Base-by-base conservation (phyloP, 2,329 filamentous ascomycete genomes). In the Beauveria asiatica region DNA sequence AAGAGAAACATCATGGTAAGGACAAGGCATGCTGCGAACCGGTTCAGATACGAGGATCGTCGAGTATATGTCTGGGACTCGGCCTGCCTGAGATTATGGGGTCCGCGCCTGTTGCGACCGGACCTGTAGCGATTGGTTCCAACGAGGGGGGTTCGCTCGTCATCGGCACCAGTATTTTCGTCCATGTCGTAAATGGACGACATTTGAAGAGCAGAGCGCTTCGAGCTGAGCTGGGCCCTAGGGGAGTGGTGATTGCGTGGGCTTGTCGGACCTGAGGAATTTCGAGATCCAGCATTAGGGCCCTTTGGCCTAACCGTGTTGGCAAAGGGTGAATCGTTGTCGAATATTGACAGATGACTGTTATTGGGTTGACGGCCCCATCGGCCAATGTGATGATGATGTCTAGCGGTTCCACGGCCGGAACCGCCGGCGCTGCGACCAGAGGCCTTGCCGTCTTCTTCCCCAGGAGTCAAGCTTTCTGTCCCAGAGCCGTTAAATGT, bases 121-220 rank as follows among this genome's bases (percentile, higher is more conserved):
- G 81, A 81, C 53, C 80, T 74, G 52, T 84, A 84, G 37, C 89
- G 86, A 25, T 85, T 81, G 10, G 75, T 74, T 42, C 73, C 70
- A 16, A 96, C 83, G 49, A 97, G 79, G 9, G 93, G 94, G 3
- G 92, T 94, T 50, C 88, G 85, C 75, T 97, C 94, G 70, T 95
- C 90, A 68, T 95, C 91, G 44, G 89, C 91, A 10, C 85, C 87
- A 49, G 84, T 83, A 30, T 84, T 83, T 61, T 92, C 91, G 71
- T 96, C 92, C 65, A 93, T 82, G 67, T 96, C 91, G 67, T 92
- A 95, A 58, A 75, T 77, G 2, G 80, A 79, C 19, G 86, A 83
- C 63, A 85, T 78, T 64, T 88, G 84, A 65, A 78, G 75, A 25
- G 84, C 82, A 19, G 75, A 73, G 51, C 84, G 75, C 67, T 83